Evolutionary conservation across 306 rosid species (phyloP), one percentile per base, ranked within the genome.

Genomic region (Inga laurina): DNA sequence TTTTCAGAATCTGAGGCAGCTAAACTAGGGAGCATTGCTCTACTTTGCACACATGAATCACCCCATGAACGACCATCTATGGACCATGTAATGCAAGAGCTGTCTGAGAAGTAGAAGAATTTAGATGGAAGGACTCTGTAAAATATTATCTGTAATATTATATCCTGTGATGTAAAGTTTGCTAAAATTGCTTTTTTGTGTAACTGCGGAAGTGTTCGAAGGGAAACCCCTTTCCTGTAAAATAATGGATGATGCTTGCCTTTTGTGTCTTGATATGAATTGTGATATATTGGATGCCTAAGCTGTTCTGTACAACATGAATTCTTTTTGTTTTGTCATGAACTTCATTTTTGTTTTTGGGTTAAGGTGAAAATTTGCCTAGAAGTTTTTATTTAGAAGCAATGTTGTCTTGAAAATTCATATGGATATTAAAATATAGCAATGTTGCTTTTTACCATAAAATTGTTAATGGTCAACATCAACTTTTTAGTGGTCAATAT

Each of bases 31-130:
- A 87, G 85, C 79, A 16, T 94, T 7, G 97, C 95, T 62, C 84
- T 81, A 88, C 83, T 87, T 30, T 94, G 98, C 91, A 89, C 91
- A 4, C 87, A 86, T 18, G 97, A 89, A 67, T 91, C 90, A n/a
- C 89, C 91, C n/a, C 70, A 77, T 57, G 84, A 74, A 35, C 85
- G 98, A 79, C 98, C 97, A 13, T 81, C 91, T 52, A 91, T 94
- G 83, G 94, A 88, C 19, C 74, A 73, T 82, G 88, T 94, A 75
- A 61, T 84, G 62, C 83, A 66, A 65, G 92, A 94, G 54, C 71
- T 94, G 37, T 57, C 79, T 73, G 88, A 76, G 48, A 71, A n/a
- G 35, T 79, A 57, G 72, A 51, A 78, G 45, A 45, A 52, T 52
- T 14, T 62, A 34, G 74, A 74, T 74, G 54, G 57, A 70, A 66